phyloP scores from a whole-genome alignment of 768 basidiomycete genomes.

The Suillus americanus region DNA sequence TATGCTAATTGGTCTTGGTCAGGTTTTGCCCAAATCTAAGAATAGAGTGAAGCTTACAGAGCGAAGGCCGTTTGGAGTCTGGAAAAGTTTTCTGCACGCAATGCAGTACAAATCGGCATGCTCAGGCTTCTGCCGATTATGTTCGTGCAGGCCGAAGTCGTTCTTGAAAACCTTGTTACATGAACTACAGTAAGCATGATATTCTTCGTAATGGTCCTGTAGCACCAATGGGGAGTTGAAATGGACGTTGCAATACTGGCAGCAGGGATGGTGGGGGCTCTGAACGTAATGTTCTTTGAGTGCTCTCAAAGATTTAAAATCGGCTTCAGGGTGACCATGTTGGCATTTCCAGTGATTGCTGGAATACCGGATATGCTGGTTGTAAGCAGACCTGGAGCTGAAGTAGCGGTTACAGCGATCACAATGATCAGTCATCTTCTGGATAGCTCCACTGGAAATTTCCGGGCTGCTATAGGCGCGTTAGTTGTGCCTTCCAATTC shows the following conservation, averaged over 20 bases:
- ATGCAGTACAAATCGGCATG: constrained; percentile 47
- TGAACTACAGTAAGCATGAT: constrained; percentile 42
- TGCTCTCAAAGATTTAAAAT: constrained; percentile 39
- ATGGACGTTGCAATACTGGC: constrained; percentile 49
- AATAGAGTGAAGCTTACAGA: constrained; percentile 8
- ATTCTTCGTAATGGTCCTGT: constrained; percentile 37
- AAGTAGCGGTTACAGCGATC: constrained; percentile 25
- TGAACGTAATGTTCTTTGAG: constrained; percentile 54
- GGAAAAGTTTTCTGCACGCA: constrained; percentile 44
- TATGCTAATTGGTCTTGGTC: constrained; percentile 35
- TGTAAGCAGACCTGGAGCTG: constrained; percentile 21
- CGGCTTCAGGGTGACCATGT: constrained; percentile 34
- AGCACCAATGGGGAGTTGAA: constrained; percentile 37
- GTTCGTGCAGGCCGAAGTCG: constrained; percentile 41
- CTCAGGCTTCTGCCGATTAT: constrained; percentile 38
- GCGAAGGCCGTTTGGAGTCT: constrained; percentile 17
- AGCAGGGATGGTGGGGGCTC: constrained; percentile 49
- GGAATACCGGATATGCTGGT: constrained; percentile 38
- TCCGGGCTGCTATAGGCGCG: not conserved
- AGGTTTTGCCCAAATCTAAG: not conserved
- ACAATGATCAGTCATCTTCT: no score
- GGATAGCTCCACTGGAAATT: not conserved
- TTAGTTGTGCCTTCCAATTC: not conserved
- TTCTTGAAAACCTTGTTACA: constrained; percentile 46
- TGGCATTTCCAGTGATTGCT: constrained; percentile 44